These are phyloP conservation scores for Cercophora scortea DNA, from an alignment of 495 filamentous ascomycete species.

Conservation along the genomic window DNA sequence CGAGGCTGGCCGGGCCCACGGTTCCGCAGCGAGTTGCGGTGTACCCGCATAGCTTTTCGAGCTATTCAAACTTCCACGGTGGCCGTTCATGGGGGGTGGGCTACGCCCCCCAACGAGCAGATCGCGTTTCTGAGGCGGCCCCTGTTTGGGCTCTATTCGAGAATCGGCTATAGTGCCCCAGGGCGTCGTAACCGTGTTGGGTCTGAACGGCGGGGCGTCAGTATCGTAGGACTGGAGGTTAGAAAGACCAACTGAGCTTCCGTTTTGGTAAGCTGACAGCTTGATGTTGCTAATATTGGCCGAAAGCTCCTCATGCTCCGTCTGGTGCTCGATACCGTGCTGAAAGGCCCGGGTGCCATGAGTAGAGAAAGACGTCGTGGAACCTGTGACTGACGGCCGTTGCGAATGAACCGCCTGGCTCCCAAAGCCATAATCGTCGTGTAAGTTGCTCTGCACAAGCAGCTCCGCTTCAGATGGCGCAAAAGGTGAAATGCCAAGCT, in stretches of 20 bases:
- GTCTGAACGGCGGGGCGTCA: conserved; percentile 18
- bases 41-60: conserved; percentile 49
- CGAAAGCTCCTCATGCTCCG: conserved; percentile 6
- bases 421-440: not conserved
- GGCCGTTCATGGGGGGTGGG: conserved; percentile 49
- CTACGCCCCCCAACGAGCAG: conserved; percentile 18
- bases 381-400: conserved; percentile 14
- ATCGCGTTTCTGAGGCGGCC: conserved; percentile 7
- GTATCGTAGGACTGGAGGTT: conserved; percentile 1
- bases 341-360: conserved; percentile 4
- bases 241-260: not conserved
- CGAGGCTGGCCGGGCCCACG: conserved; percentile 29
- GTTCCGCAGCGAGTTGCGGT: conserved; percentile 34
- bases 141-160: not conserved
- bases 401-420: conserved; percentile 11
- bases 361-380: conserved; percentile 7
- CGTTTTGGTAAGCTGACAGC: conserved; percentile 2
- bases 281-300: conserved; percentile 3
- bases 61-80: conserved; percentile 46
- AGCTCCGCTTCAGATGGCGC: conserved; percentile 22
- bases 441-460: not conserved
- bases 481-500: conserved; percentile 22
- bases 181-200: conserved; percentile 28
- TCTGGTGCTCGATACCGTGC: conserved; percentile 1
- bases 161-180: conserved; percentile 23